phyloP scores from a whole-genome alignment of 352 stramenopile genomes.

The Globisporangium alternatum region DNA sequence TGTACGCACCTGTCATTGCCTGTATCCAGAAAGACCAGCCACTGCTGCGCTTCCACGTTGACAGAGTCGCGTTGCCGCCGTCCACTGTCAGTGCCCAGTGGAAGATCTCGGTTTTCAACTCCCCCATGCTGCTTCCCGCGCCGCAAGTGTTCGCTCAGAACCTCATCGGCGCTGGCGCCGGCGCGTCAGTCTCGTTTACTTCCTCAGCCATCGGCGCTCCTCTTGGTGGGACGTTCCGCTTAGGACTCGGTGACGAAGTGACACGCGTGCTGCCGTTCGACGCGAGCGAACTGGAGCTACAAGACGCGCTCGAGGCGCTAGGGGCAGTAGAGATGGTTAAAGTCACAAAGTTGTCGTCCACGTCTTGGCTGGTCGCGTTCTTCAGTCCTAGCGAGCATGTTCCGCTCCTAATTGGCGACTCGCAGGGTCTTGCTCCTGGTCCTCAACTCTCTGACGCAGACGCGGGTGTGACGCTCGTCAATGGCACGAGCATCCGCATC shows the following conservation, averaged over 20 bases:
- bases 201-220: conserved; percentile 3
- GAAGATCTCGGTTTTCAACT: conserved; percentile 12
- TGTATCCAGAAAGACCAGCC: not conserved
- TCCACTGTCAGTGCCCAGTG: conserved; percentile 5
- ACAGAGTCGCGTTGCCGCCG: conserved; percentile 5
- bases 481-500: conserved; percentile 14
- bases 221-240: conserved; percentile 26
- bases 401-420: conserved; percentile 23
- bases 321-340: conserved; percentile 20
- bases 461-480: not conserved
- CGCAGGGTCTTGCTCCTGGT: conserved; percentile 11
- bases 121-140: conserved; percentile 3
- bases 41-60: conserved; percentile 21
- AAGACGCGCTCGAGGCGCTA: conserved; percentile 35
- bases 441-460: conserved; percentile 17
- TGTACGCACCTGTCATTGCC: conserved; percentile 16
- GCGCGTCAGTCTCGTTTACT: not conserved
- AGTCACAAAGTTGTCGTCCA: conserved; percentile 5
- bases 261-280: conserved; percentile 6
- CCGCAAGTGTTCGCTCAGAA: conserved; percentile 3
- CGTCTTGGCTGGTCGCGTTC: conserved; percentile 41
- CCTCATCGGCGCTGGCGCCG: conserved; percentile 7
- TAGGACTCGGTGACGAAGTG: conserved; percentile 25
- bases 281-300: conserved; percentile 20
- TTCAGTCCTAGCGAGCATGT: conserved; percentile 26